A percentile compares a stretch with the other conserved stretches of the same genome.
Conservation (phyloP, 495 filamentous ascomycete genomes). For the Thozetella sp. region DNA sequence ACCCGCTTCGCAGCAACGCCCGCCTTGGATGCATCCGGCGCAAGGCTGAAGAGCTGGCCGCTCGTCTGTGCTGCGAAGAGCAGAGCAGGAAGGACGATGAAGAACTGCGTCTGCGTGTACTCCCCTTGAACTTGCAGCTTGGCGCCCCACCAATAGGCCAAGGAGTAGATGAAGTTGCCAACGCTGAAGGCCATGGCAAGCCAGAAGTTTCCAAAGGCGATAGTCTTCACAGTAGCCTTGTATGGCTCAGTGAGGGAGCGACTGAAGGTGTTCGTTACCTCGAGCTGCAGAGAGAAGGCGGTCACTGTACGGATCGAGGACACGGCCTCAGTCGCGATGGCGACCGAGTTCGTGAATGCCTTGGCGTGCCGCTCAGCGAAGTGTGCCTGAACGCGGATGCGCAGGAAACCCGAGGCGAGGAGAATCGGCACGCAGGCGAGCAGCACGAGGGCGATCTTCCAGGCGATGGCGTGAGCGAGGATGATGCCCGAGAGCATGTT, state of each 20-base stretch:
- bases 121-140: slow-evolving; percentile 66
- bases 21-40: slow-evolving; percentile 30
- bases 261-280: slow-evolving; percentile 70
- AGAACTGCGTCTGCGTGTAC: slow-evolving; percentile 73
- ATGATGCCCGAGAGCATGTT: slow-evolving; percentile 68
- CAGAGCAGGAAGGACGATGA: slow-evolving; percentile 69
- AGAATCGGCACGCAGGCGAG: slow-evolving; percentile 76
- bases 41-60: slow-evolving; percentile 31
- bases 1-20: slow-evolving; percentile 18
- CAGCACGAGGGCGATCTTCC: slow-evolving; percentile 87
- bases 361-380: slow-evolving; percentile 72
- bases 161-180: slow-evolving; percentile 75
- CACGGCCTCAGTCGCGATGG: slow-evolving; percentile 83
- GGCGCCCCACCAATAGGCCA: slow-evolving; percentile 79
- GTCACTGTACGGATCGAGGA: slow-evolving; percentile 86
- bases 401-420: slow-evolving; percentile 75
- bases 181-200: slow-evolving; percentile 78
- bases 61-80: slow-evolving; percentile 30
- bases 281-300: slow-evolving; percentile 56
- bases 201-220: slow-evolving; percentile 35
- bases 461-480: slow-evolving; percentile 71
- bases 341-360: slow-evolving; percentile 70
- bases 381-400: slow-evolving; percentile 65
- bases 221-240: slow-evolving; percentile 13
- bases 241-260: slow-evolving; percentile 13